Evolutionary conservation across 306 rosid genomes (phyloP).

Genomic region (Trichosanthes truncata): DNA sequence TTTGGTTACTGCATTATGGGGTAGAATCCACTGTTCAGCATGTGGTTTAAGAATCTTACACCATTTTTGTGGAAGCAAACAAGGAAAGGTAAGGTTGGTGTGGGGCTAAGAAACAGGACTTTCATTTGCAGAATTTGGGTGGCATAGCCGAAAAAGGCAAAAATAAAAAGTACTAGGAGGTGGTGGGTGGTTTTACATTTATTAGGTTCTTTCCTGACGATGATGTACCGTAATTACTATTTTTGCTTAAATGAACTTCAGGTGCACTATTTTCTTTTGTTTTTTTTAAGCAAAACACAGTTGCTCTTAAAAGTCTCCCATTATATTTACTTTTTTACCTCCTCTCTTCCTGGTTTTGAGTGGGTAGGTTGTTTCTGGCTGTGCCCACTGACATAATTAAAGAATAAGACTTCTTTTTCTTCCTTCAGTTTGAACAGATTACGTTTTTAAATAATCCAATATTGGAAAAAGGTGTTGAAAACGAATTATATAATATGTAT

Average conservation of each 20-base stretch:
- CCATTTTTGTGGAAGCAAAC: neutral
- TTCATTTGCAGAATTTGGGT: neutral
- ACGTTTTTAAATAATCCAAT: neutral
- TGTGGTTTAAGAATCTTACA: conserved; percentile 3
- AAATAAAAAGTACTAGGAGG: neutral
- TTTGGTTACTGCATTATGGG: neutral
- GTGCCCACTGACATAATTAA: neutral
- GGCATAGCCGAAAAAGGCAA: neutral
- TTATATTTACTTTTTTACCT: neutral
- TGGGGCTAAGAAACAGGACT: conserved; percentile 2
- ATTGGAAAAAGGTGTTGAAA: neutral
- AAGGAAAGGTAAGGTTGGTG: neutral
- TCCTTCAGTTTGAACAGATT: neutral
- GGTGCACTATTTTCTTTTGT: neutral
- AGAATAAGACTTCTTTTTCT: neutral
- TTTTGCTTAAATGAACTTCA: neutral
- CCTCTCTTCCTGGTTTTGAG: neutral
- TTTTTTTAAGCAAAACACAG: neutral
- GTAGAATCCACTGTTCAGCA: neutral
- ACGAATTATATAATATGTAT: neutral
- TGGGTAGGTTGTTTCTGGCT: conserved; percentile 3
- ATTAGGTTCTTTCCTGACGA: neutral
- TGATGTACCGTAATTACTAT: neutral
- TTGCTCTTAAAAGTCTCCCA: neutral
- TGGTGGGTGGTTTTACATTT: conserved; percentile 8